Evolutionary conservation across 305 asterid genomes (phyloP), one percentile per base, ranked within the genome.

Genomic region (Stenogyne calaminthoides): DNA sequence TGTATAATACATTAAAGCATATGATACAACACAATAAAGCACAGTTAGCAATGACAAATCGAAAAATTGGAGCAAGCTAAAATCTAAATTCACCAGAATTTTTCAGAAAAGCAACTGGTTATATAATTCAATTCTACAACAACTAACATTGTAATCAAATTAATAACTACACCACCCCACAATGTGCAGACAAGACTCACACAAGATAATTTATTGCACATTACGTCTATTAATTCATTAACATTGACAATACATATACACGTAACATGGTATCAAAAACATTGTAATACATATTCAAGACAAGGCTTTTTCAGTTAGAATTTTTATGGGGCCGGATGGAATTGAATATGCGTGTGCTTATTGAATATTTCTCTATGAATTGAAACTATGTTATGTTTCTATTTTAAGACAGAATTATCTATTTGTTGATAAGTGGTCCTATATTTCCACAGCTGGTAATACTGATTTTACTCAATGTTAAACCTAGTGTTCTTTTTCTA

Each of bases 391-490:
- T 47, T 47, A 5, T 14, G 2, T 7, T 18, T 20, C 20, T 7
- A 9, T 55, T 55, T 55, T n/a, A n/a, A n/a, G n/a, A n/a, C n/a
- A n/a, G n/a, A n/a, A n/a, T 55, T 19, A 19, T 7, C 32, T 7
- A 5, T 54, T 51, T 51, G 4, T 51, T 51, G 25, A 51, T 18
- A 54, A 14, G 15, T 46, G 54, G 54, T 46, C 54, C 54, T 46
- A 46, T 46, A 46, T 46, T 14, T 46, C 54, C 54, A n/a, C 6
- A n/a, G 54, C 54, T 54, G 29, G 59, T 54, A 52, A 54, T 18
- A 54, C 5, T 54, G 14, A 54, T 55, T 55, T 67, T 59, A 64
- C 66, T 10, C 72, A 64, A 42, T 49, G 66, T 39, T 32, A 36
- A 19, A 72, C 64, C 57, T 44, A 64, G 56, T 47, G 27, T 46